Percentiles rank a stretch among this genome's conserved stretches.
phyloP scores from a whole-genome alignment of 345 rosid genomes.

The Lepidium aucheri region DNA sequence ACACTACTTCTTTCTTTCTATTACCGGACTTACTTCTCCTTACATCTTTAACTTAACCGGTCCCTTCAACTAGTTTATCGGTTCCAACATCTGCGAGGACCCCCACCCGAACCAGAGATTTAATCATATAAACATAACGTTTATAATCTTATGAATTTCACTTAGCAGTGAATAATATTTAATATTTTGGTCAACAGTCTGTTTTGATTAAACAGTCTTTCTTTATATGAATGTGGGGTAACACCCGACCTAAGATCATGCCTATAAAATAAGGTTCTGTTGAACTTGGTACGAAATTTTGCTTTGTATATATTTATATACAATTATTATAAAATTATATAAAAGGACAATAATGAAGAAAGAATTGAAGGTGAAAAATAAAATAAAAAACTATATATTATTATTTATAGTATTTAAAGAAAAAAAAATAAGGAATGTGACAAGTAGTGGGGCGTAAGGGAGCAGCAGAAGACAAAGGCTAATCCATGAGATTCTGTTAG shows the following conservation, averaged over 20 bases:
- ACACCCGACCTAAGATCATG: slow-evolving; percentile 16
- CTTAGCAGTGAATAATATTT: not conserved
- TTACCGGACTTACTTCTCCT: not conserved
- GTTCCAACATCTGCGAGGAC: too few species aligned
- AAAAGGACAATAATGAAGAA: slow-evolving; percentile 24
- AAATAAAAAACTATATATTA: not conserved
- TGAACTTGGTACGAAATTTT: slow-evolving; percentile 11
- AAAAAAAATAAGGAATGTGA: slow-evolving; percentile 24
- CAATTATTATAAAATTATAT: not conserved
- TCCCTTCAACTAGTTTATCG: not conserved
- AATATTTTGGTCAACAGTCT: not conserved
- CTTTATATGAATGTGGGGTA: not conserved
- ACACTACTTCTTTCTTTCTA: slow-evolving; percentile 10
- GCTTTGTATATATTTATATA: not conserved
- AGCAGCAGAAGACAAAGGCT: slow-evolving; percentile 36
- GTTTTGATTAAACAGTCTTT: not conserved
- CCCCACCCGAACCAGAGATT: not conserved
- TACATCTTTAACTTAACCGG: not conserved
- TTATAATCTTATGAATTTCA: not conserved
- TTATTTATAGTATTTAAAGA: not conserved
- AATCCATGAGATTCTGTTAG: slow-evolving; percentile 58
- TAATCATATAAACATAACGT: not conserved
- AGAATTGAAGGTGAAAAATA: not conserved
- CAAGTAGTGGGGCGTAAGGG: slow-evolving; percentile 27
- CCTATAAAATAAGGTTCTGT: slow-evolving; percentile 5